Evolutionary conservation across 2,329 filamentous ascomycete species (phyloP), one percentile per base, ranked within the genome.

Genomic region (Nothopassalora personata): DNA sequence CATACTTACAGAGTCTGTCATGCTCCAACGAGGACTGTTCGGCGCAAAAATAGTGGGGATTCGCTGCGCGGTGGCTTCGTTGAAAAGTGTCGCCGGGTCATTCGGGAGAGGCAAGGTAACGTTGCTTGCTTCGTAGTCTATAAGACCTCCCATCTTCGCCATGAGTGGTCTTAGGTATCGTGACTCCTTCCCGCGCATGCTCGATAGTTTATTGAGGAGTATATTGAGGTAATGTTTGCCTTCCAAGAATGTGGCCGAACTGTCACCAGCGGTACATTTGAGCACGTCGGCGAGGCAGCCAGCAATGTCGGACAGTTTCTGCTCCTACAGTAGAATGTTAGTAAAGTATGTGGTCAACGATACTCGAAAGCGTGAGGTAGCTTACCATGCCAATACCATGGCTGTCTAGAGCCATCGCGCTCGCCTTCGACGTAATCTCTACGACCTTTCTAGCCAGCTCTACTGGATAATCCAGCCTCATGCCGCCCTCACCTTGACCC

Each of bases 311-410:
- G 67, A 70, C 9, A 73, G 63, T 58, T 73, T 73, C 57, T 73
- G 71, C 59, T 73, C 71, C 70, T 72, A 52, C n/a, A 23, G 6
- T 13, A 49, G 5, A 28, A 31, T 28, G 53, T 67, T 19, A 67
- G 66, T 55, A 49, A 31, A 34, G 31, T 34, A 4, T 23, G 10
- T 6, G 34, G 7, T 11, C 18, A 8, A n/a, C 28, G 30, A 13
- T 34, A 30, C 13, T 18, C 18, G 31, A 33, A 33, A 27, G 15
- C 6, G 13, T 7, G 28, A n/a, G 23, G 23, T 2, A 39, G 61
- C 66, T 64, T 59, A 70, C 70, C 70, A 73, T 73, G 23, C 71
- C 71, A 43, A 73, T 73, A 31, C 71, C 71, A 60, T 73, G 71
- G 15, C 66, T 69, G 46, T 73, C 68, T 23, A 73, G 53, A 5